Base-by-base conservation (phyloP, 164 flowering plant species). In the Buxus sempervirens region DNA sequence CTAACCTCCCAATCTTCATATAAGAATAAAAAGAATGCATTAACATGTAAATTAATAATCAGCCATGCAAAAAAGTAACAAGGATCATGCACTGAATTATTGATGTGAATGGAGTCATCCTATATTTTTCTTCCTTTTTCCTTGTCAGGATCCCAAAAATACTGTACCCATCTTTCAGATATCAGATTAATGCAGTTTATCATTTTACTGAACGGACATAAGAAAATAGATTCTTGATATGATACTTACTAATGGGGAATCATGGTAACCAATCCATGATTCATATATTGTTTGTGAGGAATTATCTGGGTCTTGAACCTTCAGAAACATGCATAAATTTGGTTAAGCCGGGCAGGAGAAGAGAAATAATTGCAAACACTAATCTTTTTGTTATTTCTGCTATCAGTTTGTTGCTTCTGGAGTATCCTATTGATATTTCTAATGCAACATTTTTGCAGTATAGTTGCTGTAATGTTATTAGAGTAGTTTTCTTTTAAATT, bases 271-370 rank as follows among this genome's bases (percentile, higher is more conserved):
- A 25, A 62, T 60, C 96, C 96, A 90, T 23, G 88, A 82, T 23
- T 88, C 82, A 53, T 88, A 88, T 48, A 90, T 36, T 0, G 86
- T 80, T 67, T 80, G 86, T 26, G 89, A 83, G 67, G 87, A 74
- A 72, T 88, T 82, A 76, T 86, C 88, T 49, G 96, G 96, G 65
- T 90, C 90, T 76, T 71, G 74, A 74, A 90, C 90, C 96, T 89
- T 76, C 73, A 83, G 75, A 76, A 62, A 25, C 42, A 27, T 36
- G 20, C 41, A 45, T 41, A 53, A 68, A 25, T 21, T 49, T 51
- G 6, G 4, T 27, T 54, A 69, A n/a, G 27, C 24, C 8, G 20
- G 27, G 21, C 49, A 15, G 27, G 38, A 28, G n/a, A 68, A 38
- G 10, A 60, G 15, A n/a, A n/a, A n/a, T n/a, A n/a, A n/a, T n/a